A percentile compares a stretch with the other conserved stretches of the same genome.
Evolutionary conservation across 176 grass and related monocot genomes (phyloP).

Genomic region (Oryza nivara): DNA sequence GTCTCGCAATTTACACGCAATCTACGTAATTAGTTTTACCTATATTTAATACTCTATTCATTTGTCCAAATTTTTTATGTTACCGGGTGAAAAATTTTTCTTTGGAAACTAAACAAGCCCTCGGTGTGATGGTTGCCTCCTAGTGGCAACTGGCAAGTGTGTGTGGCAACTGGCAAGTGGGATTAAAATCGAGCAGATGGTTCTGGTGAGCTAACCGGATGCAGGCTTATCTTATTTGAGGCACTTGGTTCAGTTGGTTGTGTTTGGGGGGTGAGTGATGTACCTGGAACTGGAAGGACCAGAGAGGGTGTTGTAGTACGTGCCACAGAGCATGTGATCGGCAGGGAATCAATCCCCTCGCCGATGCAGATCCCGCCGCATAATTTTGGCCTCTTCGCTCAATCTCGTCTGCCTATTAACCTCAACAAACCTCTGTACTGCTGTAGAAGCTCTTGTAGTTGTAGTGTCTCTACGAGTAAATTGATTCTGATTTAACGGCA

Average conservation of each 20-base stretch:
- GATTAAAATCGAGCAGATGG: background rate
- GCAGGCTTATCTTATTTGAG: background rate
- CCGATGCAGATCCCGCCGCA: slow-evolving; percentile 14
- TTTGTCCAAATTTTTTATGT: no score
- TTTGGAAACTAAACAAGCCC: no score
- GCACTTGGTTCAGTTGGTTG: background rate
- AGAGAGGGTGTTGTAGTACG: background rate
- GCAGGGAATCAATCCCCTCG: background rate
- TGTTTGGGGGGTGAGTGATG: slow-evolving; percentile 11
- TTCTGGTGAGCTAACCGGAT: background rate
- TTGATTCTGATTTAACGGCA: slow-evolving; percentile 25
- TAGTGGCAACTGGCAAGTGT: background rate
- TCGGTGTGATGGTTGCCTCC: background rate
- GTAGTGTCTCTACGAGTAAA: background rate
- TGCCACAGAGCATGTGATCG: background rate
- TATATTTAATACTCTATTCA: no score
- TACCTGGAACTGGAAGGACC: background rate
- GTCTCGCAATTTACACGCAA: no score
- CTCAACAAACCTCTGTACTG: background rate
- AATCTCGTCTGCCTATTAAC: background rate
- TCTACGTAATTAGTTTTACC: no score
- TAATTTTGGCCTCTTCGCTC: slow-evolving; percentile 17
- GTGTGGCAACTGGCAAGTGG: background rate
- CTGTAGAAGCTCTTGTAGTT: background rate
- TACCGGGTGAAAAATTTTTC: no score